phyloP scores from a whole-genome alignment of 331 rosid species.

The Ulmus americana region DNA sequence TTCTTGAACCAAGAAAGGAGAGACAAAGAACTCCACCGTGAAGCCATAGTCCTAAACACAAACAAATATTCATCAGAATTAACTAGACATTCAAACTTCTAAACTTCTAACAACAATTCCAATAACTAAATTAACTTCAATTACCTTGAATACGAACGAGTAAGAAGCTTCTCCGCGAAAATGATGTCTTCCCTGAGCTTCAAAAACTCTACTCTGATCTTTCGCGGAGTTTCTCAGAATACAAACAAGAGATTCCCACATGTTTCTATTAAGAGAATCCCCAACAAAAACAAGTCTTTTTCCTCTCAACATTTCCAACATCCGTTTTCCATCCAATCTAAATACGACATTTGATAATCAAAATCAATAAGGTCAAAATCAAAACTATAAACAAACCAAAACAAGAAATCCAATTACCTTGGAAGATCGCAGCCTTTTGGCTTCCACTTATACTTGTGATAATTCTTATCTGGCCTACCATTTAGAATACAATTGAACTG shows the following conservation, averaged over 20 bases:
- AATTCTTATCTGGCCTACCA: conserved; percentile 72
- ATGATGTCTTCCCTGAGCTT: conserved; percentile 62
- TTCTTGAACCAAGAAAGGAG: conserved; percentile 93
- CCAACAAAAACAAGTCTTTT: conserved; percentile 86
- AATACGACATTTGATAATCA: background rate
- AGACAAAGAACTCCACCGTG: conserved; percentile 82
- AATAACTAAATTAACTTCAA: background rate
- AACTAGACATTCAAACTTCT: background rate
- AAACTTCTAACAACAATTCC: background rate
- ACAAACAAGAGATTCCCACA: conserved; percentile 98
- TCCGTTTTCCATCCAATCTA: conserved; percentile 67
- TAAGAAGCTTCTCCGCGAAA: conserved; percentile 86
- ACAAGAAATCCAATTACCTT: conserved; percentile 36
- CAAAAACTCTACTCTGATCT: conserved; percentile 54
- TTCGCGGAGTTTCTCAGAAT: conserved; percentile 67
- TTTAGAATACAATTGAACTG: conserved; percentile 74
- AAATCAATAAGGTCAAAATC: background rate
- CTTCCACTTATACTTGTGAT: conserved; percentile 74
- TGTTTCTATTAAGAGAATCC: conserved; percentile 88
- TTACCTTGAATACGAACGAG: conserved; percentile 74
- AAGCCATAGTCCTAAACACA: conserved; percentile 60
- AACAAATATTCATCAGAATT: conserved; percentile 2
- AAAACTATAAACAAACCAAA: background rate
- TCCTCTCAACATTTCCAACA: conserved; percentile 73
- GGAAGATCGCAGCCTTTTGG: conserved; percentile 82